phyloP scores from a whole-genome alignment of 148 eudicot species.

The Suaeda aralocaspica region DNA sequence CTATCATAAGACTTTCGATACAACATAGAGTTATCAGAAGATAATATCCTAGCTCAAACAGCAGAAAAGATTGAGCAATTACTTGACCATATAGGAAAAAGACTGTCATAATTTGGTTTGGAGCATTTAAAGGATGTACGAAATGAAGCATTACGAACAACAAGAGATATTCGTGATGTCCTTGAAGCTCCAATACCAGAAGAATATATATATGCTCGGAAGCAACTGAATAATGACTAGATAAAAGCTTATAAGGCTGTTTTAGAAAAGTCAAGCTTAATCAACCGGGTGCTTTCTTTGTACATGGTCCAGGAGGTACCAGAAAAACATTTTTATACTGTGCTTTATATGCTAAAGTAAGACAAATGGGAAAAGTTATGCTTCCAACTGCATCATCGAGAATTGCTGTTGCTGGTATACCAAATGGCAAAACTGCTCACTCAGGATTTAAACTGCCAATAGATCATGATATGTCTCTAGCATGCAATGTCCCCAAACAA shows the following conservation, averaged over 20 bases:
- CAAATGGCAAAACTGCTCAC: neutral
- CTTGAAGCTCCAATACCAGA: neutral
- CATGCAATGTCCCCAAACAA: slow-evolving; percentile 6
- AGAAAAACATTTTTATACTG: slow-evolving; percentile 1
- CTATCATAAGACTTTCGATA: neutral
- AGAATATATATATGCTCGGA: neutral
- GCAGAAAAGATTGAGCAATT: too few relatives aligned
- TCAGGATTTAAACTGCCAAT: slow-evolving; percentile 6
- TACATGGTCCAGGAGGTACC: slow-evolving; percentile 7
- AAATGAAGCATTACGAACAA: neutral
- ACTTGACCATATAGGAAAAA: slow-evolving; percentile 5
- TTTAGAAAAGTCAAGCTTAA: neutral
- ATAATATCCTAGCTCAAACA: neutral
- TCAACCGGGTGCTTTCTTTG: neutral
- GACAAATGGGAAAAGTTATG: neutral
- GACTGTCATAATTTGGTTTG: neutral
- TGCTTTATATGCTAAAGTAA: neutral
- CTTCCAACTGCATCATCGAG: neutral
- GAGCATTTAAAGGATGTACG: neutral
- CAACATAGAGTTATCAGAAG: too few relatives aligned
- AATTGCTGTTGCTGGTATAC: neutral
- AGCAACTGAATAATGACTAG: neutral
- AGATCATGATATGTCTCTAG: neutral
- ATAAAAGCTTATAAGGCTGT: neutral
- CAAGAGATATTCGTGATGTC: neutral